Evolutionary conservation across 2,329 filamentous ascomycete genomes (phyloP), one percentile per base, ranked within the genome.

Genomic region (Sordariomycetes sp.): DNA sequence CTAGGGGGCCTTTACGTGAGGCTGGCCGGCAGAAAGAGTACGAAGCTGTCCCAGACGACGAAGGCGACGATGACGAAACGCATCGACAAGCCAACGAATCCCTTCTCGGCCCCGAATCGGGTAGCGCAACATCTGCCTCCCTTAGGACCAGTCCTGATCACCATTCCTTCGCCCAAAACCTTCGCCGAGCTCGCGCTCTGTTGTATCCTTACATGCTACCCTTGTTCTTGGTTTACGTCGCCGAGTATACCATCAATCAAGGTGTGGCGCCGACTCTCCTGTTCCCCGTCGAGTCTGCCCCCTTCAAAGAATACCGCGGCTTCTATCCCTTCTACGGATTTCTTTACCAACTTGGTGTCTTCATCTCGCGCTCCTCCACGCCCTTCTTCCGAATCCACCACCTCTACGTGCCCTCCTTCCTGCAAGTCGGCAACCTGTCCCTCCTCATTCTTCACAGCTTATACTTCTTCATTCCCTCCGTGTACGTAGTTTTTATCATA

Each of bases 181-280:
- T 96, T 21, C 63, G 61, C n/a, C 79, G 85, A 5, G 75, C 82
- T 0, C 70, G 63, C 40, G 66, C 70, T 1, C 66, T 96, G 2
- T 81, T 95, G 50, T 64, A 93, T 29, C 76, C 76, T 0, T 81
- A 80, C 55, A 96, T 98, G 87, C 68, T 94, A 4, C 92, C 92
- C 0, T 70, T 98, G 11, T 69, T 96, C 21, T 64, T 96, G 12
- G 92, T 98, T 20, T 98, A 95, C 55, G 74, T 96, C 23, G 86
- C 88, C 37, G 92, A 98, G 63, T 98, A 98, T 55, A 93, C 85
- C 36, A 95, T 96, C 58, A 96, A 96, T 61, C 88, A 94, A 63
- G 90, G 88, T 23, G 86, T 96, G 1, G 70, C 86, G 0, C 90
- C 92, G 1, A 94, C 87, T 0, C 66, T 96, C 0, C 72, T 98